Conservation (phyloP, 2,329 filamentous ascomycete genomes). For the Reticulascus tulasneorum region DNA sequence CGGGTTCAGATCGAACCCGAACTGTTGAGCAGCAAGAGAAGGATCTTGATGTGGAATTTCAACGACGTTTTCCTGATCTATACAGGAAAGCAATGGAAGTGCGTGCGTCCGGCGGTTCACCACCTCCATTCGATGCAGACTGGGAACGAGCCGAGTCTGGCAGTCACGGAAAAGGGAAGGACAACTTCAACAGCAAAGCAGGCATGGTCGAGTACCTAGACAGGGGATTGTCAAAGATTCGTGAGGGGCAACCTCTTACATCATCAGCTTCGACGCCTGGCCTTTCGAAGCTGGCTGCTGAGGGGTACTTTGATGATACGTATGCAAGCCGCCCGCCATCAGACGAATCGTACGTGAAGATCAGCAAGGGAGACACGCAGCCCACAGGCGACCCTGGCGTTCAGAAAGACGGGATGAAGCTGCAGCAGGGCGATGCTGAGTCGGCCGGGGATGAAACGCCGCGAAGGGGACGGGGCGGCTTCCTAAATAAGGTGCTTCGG, state of each 20-base stretch:
- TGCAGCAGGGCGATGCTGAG: slow-evolving; percentile 1
- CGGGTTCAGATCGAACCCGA: slow-evolving; percentile 29
- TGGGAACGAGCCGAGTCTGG: slow-evolving; percentile 2
- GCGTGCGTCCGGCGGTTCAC: slow-evolving; percentile 16
- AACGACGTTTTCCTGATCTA: slow-evolving; percentile 39
- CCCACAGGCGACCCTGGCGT: slow-evolving; percentile 7
- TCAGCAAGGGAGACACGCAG: slow-evolving; percentile 11
- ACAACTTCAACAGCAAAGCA: slow-evolving; percentile 36
- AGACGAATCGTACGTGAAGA: slow-evolving; percentile 13
- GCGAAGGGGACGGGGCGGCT: slow-evolving; percentile 23
- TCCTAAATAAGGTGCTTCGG: slow-evolving; percentile 33
- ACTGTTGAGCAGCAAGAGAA: slow-evolving; percentile 42
- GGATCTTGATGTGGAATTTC: slow-evolving; percentile 46
- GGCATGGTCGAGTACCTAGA: slow-evolving; percentile 47
- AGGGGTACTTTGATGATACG: slow-evolving; percentile 21
- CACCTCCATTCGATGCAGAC: slow-evolving; percentile 2
- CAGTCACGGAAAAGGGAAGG: slow-evolving; percentile 11
- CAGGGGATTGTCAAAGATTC: slow-evolving; percentile 40
- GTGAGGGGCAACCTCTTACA: slow-evolving; percentile 21
- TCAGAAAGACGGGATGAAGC: slow-evolving; percentile 9
- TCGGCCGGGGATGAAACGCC: slow-evolving; percentile 14
- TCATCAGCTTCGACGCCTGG: slow-evolving; percentile 17
- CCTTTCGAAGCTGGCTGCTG: slow-evolving; percentile 26
- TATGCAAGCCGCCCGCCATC: slow-evolving; percentile 1
- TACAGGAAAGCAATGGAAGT: slow-evolving; percentile 40